Percentiles rank a stretch among this genome's conserved stretches.
These are phyloP conservation scores for Begonia fuchsioides DNA, from an alignment of 306 rosid species.

Conservation along the genomic window DNA sequence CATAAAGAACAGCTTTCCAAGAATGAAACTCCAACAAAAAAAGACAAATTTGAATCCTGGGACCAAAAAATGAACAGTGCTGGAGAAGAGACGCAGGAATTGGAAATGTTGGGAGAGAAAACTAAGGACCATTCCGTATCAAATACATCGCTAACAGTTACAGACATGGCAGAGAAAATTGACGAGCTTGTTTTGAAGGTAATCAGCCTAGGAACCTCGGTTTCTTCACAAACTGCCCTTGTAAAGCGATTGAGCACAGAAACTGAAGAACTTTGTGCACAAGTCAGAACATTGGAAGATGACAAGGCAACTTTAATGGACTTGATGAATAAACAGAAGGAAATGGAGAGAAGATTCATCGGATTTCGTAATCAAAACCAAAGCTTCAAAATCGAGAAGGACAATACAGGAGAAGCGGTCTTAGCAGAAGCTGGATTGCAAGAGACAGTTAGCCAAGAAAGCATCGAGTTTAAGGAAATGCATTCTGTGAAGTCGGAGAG, in stretches of 20 bases:
- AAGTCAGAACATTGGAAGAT: constrained; percentile 42
- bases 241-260: constrained; percentile 49
- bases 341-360: constrained; percentile 47
- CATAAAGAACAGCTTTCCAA: constrained; percentile 12
- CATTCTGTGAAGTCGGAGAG: constrained; percentile 17
- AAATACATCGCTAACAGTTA: constrained; percentile 32
- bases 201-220: constrained; percentile 53
- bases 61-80: constrained; percentile 14
- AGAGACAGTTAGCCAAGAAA: constrained; percentile 13
- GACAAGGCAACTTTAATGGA: constrained; percentile 38
- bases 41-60: constrained; percentile 14
- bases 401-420: constrained; percentile 11
- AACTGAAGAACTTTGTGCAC: constrained; percentile 54
- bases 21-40: constrained; percentile 11
- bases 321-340: constrained; percentile 34
- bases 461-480: constrained; percentile 10
- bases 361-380: constrained; percentile 36
- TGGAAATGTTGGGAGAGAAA: constrained; percentile 31
- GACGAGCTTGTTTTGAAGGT: constrained; percentile 76
- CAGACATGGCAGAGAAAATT: constrained; percentile 79
- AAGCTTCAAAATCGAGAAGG: constrained; percentile 37
- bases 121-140: constrained; percentile 46
- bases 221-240: constrained; percentile 61
- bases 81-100: constrained; percentile 25
- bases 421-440: constrained; percentile 15